These are phyloP conservation scores for Pleurotus pulmonarius DNA, from an alignment of 768 basidiomycete species.

Conservation along the genomic window DNA sequence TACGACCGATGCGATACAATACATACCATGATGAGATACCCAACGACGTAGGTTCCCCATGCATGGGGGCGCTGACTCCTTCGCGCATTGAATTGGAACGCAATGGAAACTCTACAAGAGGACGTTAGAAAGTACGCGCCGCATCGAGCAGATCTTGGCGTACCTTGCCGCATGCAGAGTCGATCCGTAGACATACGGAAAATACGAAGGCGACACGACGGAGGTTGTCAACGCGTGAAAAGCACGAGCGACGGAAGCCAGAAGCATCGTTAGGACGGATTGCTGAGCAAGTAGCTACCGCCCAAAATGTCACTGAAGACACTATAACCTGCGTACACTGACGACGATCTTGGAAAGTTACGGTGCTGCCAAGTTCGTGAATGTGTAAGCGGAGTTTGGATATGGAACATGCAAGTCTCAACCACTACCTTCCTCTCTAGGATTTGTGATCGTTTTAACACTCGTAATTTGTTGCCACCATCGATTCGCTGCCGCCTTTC, in stretches of 20 bases:
- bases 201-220: background rate
- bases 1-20: too few relatives aligned
- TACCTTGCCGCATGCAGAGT: constrained; percentile 12
- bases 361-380: too few relatives aligned
- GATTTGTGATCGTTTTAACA: too few relatives aligned
- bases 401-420: too few relatives aligned
- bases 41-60: constrained; percentile 41
- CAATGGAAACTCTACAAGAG: constrained; percentile 32
- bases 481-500: too few relatives aligned
- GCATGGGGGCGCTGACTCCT: constrained; percentile 22
- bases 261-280: background rate
- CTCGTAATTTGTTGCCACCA: too few relatives aligned
- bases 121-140: background rate
- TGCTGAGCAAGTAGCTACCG: too few relatives aligned
- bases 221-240: constrained; percentile 5
- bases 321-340: background rate
- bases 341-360: too few relatives aligned
- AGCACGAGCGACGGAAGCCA: constrained; percentile 7
- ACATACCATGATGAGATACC: constrained; percentile 44
- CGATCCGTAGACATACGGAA: constrained; percentile 6
- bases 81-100: constrained; percentile 36
- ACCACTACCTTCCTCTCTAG: too few relatives aligned
- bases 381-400: too few relatives aligned
- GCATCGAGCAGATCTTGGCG: background rate
- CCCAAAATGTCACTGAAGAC: background rate